phyloP scores from a whole-genome alignment of 179 eudicot species.

The Actinidia chinensis region DNA sequence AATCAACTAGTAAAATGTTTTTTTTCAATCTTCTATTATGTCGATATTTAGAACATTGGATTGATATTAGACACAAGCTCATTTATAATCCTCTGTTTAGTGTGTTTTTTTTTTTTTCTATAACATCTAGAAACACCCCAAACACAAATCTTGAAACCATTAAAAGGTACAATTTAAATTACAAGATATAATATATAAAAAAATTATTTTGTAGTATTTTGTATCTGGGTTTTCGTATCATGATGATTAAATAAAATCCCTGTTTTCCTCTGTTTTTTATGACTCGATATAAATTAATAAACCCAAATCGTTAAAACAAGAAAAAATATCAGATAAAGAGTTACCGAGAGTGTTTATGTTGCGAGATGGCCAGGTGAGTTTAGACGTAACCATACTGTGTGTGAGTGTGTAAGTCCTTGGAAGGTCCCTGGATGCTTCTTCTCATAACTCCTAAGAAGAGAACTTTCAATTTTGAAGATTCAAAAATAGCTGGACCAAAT shows the following conservation, averaged over 20 bases:
- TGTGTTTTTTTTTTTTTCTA: no score
- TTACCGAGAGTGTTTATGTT: conserved; percentile 84
- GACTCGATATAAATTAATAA: not conserved
- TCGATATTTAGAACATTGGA: no score
- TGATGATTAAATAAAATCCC: not conserved
- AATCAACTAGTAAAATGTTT: no score
- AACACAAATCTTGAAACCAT: no score
- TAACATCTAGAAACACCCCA: no score
- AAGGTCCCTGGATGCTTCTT: conserved; percentile 80
- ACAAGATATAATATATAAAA: no score
- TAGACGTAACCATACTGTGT: conserved; percentile 83
- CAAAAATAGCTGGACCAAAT: conserved; percentile 95
- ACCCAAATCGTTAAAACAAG: not conserved
- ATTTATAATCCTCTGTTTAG: not conserved
- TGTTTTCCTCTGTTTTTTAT: conserved; percentile 10
- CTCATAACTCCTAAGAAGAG: conserved; percentile 72
- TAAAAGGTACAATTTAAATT: not conserved
- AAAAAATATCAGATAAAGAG: not conserved
- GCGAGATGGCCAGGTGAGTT: conserved; percentile 91
- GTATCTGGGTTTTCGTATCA: not conserved
- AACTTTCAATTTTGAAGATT: conserved; percentile 88
- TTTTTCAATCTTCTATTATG: no score
- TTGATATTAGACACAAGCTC: no score
- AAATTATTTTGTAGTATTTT: not conserved
- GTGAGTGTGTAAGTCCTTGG: conserved; percentile 94